Percentiles rank a stretch among this genome's conserved stretches.
These are phyloP conservation scores for Nigrospora oryzae DNA, from an alignment of 2,329 filamentous ascomycete genomes.

Conservation along the genomic window DNA sequence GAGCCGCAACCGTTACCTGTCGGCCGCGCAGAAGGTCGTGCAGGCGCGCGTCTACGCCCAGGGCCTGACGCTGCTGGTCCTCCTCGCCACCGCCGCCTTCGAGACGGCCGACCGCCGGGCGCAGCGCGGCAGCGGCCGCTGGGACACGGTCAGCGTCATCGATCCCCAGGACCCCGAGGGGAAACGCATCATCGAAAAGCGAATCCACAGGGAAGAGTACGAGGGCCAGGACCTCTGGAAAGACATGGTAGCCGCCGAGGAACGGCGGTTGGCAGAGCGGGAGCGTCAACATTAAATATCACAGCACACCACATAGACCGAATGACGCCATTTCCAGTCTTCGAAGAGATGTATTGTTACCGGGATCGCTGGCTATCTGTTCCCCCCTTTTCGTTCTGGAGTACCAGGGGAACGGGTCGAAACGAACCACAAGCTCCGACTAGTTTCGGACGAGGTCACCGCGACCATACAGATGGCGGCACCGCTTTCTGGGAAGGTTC, in stretches of 20 bases:
- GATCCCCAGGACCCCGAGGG: slow-evolving; percentile 78
- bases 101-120: slow-evolving; percentile 62
- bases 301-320: background rate
- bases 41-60: slow-evolving; percentile 94
- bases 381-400: no score
- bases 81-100: slow-evolving; percentile 74
- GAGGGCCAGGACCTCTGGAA: slow-evolving; percentile 90
- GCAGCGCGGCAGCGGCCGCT: slow-evolving; percentile 65
- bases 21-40: slow-evolving; percentile 76
- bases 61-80: slow-evolving; percentile 74
- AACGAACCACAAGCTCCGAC: no score
- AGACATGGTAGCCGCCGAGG: slow-evolving; percentile 79
- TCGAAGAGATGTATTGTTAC: no score
- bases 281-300: slow-evolving; percentile 8
- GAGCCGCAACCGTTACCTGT: slow-evolving; percentile 67
- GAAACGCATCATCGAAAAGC: slow-evolving; percentile 78
- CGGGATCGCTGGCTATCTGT: no score
- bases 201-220: slow-evolving; percentile 78
- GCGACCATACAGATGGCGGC: no score
- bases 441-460: no score
- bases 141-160: slow-evolving; percentile 75
- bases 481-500: no score
- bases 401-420: no score
- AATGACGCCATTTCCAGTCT: no score
- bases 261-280: slow-evolving; percentile 42